Evolutionary conservation across 305 asterid species (phyloP), one percentile per base, ranked within the genome.

Genomic region (Fraxinus greggii): DNA sequence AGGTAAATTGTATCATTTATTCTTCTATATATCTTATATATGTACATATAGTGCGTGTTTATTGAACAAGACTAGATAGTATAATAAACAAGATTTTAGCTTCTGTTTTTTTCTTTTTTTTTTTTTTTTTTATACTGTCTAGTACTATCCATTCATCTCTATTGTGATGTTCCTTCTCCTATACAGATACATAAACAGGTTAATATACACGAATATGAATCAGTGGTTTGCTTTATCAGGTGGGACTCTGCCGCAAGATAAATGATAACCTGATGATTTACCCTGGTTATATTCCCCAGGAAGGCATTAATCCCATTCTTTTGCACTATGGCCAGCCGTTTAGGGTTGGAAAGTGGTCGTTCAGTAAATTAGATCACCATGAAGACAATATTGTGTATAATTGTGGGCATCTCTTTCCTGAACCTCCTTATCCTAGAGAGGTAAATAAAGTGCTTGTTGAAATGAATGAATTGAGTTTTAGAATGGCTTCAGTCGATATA

Each of bases 391-490:
- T 94, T 79, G 98, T 96, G 85, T 91, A 94, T 83, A 97, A 91
- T 35, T 94, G 99, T 82, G 94, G 94, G 4, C 94, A 92, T 19
- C 95, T 93, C 76, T 96, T 96, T 89, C 98, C 97, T 0, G 98
- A 95, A 79, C 99, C 99, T 78, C 99, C 98, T 75, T 95, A 92
- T 86, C 99, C 99, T 75, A 88, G 91, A 88, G 97, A 93, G 94
- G 99, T 96, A 90, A 21, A 31, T 70, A 28, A 69, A 21, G 54
- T 56, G 7, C 73, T 28, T 67, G 21, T 36, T 70, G 72, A 9
- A 12, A 31, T 76, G 69, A 13, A 70, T 32, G 75, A 69, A 94
- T 96, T 56, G 10, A 56, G 12, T 56, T 56, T 19, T 56, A 56
- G 28, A 19, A 56, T 56, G 67, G 28, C 75, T 54, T 32, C 29